phyloP scores from a whole-genome alignment of 1,284 basidiomycete species.

The Xerocomus tenax region DNA sequence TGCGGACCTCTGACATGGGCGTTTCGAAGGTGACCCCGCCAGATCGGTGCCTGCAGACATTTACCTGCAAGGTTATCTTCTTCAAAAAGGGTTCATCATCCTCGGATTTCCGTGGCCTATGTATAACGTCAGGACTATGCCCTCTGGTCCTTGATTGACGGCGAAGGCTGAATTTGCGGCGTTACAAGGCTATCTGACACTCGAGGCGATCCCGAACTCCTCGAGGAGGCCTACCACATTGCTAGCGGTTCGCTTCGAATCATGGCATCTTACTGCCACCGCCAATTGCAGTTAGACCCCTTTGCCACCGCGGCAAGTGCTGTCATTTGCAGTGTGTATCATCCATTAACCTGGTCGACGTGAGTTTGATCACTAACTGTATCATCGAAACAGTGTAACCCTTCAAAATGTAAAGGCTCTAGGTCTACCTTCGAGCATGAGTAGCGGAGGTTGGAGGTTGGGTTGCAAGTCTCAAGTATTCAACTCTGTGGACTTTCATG shows the following conservation, averaged over 20 bases:
- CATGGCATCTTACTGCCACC: background rate
- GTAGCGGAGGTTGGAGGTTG: background rate
- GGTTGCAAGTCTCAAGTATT: background rate
- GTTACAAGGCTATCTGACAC: background rate
- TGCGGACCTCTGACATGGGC: background rate
- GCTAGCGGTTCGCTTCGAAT: background rate
- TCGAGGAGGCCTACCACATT: background rate
- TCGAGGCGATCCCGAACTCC: background rate
- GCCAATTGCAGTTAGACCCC: background rate
- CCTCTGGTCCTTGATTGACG: background rate
- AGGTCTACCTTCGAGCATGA: background rate
- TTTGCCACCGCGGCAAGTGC: conserved; percentile 3
- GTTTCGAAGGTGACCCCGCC: background rate
- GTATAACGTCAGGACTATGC: background rate
- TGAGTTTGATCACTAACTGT: background rate
- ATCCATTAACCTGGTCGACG: background rate
- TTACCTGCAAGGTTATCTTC: background rate
- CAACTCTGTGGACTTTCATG: background rate
- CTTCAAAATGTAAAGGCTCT: background rate
- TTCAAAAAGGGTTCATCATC: background rate
- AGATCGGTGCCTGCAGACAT: background rate
- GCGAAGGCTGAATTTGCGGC: background rate
- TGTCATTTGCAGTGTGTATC: conserved; percentile 1
- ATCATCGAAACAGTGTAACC: background rate
- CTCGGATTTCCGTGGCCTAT: background rate